phyloP scores from a whole-genome alignment of 345 rosid genomes.

The Bruguiera gymnorhiza region DNA sequence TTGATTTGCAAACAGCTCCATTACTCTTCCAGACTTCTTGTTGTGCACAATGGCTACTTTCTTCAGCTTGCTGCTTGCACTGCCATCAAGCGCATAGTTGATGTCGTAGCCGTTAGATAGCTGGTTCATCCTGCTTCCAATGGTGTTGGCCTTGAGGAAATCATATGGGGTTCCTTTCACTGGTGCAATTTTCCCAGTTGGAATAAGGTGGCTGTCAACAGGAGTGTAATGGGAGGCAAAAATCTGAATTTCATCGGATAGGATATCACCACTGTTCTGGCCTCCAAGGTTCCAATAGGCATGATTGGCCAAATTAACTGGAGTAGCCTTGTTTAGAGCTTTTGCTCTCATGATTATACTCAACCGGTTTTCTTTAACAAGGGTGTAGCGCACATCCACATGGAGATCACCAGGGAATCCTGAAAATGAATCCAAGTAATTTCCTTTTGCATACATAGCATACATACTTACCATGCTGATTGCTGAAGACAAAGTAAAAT shows the following conservation, averaged over 20 bases:
- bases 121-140: constrained; percentile 51
- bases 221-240: constrained; percentile 64
- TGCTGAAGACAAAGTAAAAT: too few relatives aligned
- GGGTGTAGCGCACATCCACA: constrained; percentile 45
- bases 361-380: constrained; percentile 36
- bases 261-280: constrained; percentile 62
- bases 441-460: neutral
- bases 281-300: constrained; percentile 90
- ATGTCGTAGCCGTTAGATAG: constrained; percentile 71
- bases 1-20: constrained; percentile 63
- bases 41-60: constrained; percentile 60
- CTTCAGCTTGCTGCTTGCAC: constrained; percentile 28
- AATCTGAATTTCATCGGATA: constrained; percentile 62
- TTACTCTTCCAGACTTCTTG: constrained; percentile 56
- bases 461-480: neutral
- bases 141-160: constrained; percentile 50
- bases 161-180: constrained; percentile 80
- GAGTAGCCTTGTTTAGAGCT: constrained; percentile 68
- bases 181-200: constrained; percentile 59
- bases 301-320: constrained; percentile 80
- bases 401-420: constrained; percentile 78
- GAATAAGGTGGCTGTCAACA: constrained; percentile 54
- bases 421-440: constrained; percentile 18
- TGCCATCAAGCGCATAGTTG: constrained; percentile 60
- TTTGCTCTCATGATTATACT: constrained; percentile 68